A percentile compares a stretch with the other conserved stretches of the same genome.
phyloP scores from a whole-genome alignment of 2,329 filamentous ascomycete genomes.

The Davidsoniella australis region DNA sequence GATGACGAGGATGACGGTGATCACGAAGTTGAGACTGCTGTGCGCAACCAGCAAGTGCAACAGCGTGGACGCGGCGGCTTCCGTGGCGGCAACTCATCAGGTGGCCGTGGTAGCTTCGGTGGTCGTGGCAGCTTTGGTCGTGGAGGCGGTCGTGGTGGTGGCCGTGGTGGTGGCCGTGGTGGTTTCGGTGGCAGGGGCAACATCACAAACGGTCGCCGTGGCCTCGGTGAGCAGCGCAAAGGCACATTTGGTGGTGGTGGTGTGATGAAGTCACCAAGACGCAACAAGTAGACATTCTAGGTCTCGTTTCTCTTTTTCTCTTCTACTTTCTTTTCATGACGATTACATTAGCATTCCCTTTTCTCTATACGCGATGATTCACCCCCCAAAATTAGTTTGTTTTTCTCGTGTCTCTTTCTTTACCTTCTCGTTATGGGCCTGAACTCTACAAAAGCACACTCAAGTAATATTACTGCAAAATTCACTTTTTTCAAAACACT shows the following conservation, averaged over 20 bases:
- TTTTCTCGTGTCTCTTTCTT: not conserved
- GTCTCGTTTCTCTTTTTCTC: not conserved
- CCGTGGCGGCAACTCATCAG: slow-evolving; percentile 31
- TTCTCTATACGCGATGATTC: not conserved
- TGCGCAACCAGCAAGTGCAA: slow-evolving; percentile 20
- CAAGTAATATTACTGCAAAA: too few relatives aligned
- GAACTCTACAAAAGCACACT: too few relatives aligned
- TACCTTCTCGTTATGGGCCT: not conserved
- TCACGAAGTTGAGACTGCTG: slow-evolving; percentile 26
- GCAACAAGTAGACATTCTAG: slow-evolving; percentile 1
- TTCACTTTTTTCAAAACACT: too few relatives aligned
- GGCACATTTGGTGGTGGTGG: slow-evolving; percentile 22
- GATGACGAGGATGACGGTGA: slow-evolving; percentile 33
- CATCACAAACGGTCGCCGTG: slow-evolving; percentile 28
- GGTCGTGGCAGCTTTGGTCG: slow-evolving; percentile 15
- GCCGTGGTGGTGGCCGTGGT: slow-evolving; percentile 20
- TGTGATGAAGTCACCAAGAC: slow-evolving; percentile 24
- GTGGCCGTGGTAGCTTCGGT: slow-evolving; percentile 15
- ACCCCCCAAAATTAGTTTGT: not conserved
- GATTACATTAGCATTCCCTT: not conserved
- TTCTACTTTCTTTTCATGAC: slow-evolving; percentile 4
- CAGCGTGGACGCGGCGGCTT: slow-evolving; percentile 24
- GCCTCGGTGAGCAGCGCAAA: slow-evolving; percentile 33
- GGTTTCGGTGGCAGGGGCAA: slow-evolving; percentile 29
- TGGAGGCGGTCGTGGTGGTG: slow-evolving; percentile 20